A percentile compares a stretch with the other conserved stretches of the same genome.
Evolutionary conservation across 2,329 filamentous ascomycete genomes (phyloP).

Genomic region (Pseudocercospora ulei): DNA sequence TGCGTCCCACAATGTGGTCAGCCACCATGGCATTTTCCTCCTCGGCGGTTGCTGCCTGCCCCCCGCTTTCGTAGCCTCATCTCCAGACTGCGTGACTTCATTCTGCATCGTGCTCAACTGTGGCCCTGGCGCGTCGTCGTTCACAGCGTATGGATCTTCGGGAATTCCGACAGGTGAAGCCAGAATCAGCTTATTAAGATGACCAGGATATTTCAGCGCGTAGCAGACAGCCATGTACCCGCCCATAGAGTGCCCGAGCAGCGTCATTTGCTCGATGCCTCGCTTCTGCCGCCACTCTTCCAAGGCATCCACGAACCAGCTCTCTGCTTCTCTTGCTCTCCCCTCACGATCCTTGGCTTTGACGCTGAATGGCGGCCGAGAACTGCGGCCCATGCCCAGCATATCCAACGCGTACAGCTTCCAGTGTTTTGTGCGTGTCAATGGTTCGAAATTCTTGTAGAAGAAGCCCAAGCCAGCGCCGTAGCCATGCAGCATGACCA

Average conservation of each 20-base stretch:
- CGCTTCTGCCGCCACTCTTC: slow-evolving; percentile 89
- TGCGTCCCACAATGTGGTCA: slow-evolving; percentile 90
- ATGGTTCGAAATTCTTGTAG: slow-evolving; percentile 91
- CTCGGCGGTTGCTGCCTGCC: slow-evolving; percentile 43
- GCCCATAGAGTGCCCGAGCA: slow-evolving; percentile 85
- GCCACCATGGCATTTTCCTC: slow-evolving; percentile 67
- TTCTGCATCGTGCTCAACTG: slow-evolving; percentile 61
- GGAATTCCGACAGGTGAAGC: slow-evolving; percentile 91
- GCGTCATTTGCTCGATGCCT: slow-evolving; percentile 84
- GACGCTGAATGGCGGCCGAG: slow-evolving; percentile 72
- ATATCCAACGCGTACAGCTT: slow-evolving; percentile 90
- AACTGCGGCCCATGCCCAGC: slow-evolving; percentile 86
- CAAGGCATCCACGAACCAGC: slow-evolving; percentile 89
- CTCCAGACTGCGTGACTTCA: slow-evolving; percentile 59
- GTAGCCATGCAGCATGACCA: slow-evolving; percentile 95
- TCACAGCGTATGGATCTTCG: slow-evolving; percentile 82
- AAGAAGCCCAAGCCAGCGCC: slow-evolving; percentile 94
- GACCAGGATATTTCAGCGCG: slow-evolving; percentile 89
- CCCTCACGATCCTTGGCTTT: slow-evolving; percentile 66
- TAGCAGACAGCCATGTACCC: slow-evolving; percentile 94
- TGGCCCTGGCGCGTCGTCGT: slow-evolving; percentile 68
- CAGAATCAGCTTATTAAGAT: slow-evolving; percentile 88
- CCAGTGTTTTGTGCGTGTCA: slow-evolving; percentile 71
- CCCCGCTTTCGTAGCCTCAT: slow-evolving; percentile 29
- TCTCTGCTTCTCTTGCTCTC: slow-evolving; percentile 80